Percentiles rank a stretch among this genome's conserved stretches.
These are phyloP conservation scores for Aspergillus spinulosporus DNA, from an alignment of 2,329 filamentous ascomycete species.

Conservation along the genomic window DNA sequence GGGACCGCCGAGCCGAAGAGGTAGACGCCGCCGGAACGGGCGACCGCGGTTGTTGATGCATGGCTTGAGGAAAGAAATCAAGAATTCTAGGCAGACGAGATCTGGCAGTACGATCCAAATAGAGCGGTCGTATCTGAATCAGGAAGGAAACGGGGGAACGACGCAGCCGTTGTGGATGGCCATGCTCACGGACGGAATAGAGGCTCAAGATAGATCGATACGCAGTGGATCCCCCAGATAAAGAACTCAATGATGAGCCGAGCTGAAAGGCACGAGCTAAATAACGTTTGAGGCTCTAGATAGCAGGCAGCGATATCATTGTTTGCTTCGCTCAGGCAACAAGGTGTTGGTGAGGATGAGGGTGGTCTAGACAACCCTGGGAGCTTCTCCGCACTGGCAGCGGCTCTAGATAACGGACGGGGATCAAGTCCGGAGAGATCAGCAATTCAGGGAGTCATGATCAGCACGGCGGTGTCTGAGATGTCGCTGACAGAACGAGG, in stretches of 20 bases:
- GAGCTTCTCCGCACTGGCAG: slow-evolving; percentile 44
- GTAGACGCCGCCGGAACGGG: slow-evolving; percentile 72
- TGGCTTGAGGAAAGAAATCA: slow-evolving; percentile 45
- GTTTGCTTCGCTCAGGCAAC: slow-evolving; percentile 29
- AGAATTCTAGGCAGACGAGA: neutral
- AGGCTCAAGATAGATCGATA: slow-evolving; percentile 4
- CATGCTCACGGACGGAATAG: slow-evolving; percentile 40
- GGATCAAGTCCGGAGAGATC: slow-evolving; percentile 30
- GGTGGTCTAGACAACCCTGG: slow-evolving; percentile 31
- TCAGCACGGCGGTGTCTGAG: slow-evolving; percentile 4
- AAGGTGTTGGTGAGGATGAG: slow-evolving; percentile 26
- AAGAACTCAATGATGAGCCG: slow-evolving; percentile 13
- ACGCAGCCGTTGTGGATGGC: slow-evolving; percentile 34
- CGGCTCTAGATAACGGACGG: slow-evolving; percentile 30
- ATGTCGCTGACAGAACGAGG: slow-evolving; percentile 7
- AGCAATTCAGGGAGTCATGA: slow-evolving; percentile 28
- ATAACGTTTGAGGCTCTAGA: slow-evolving; percentile 17
- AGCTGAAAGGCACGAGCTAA: slow-evolving; percentile 15
- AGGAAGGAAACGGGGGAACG: slow-evolving; percentile 37
- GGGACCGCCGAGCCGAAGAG: slow-evolving; percentile 68
- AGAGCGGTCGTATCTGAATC: slow-evolving; percentile 27
- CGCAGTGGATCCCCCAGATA: slow-evolving; percentile 11
- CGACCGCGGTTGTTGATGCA: slow-evolving; percentile 88
- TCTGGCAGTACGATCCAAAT: slow-evolving; percentile 12
- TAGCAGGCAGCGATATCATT: slow-evolving; percentile 26